phyloP scores from a whole-genome alignment of 139 green algal genomes.

The Chlorella sp. region DNA sequence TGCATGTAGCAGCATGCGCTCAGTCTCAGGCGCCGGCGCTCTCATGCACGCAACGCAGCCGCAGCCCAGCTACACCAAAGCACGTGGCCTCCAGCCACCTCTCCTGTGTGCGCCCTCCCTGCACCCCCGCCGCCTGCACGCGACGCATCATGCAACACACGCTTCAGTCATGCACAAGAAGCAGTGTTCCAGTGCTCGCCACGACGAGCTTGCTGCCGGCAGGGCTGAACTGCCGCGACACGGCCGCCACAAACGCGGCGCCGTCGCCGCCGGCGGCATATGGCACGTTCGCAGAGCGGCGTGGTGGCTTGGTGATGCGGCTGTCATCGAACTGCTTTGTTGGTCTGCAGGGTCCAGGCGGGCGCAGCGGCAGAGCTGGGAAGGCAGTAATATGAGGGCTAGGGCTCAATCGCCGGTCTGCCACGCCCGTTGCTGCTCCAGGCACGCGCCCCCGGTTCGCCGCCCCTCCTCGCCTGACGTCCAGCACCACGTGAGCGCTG shows the following conservation, averaged over 20 bases:
- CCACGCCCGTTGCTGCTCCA: neutral
- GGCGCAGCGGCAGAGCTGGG: too few species aligned
- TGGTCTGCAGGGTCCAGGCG: too few species aligned
- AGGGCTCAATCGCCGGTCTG: neutral
- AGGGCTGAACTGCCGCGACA: slow-evolving; percentile 6
- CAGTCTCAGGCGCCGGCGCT: neutral
- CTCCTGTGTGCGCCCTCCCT: neutral
- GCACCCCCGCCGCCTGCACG: too few species aligned
- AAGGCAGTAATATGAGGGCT: neutral
- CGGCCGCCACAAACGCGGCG: slow-evolving; percentile 7
- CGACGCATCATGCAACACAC: too few species aligned
- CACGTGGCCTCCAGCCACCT: neutral
- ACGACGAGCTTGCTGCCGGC: slow-evolving; percentile 26
- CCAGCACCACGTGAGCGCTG: neutral
- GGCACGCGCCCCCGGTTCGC: neutral
- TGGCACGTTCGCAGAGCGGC: slow-evolving; percentile 21
- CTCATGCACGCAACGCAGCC: neutral
- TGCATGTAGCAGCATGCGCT: neutral
- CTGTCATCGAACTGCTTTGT: slow-evolving; percentile 28
- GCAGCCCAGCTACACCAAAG: neutral
- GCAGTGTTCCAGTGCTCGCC: neutral
- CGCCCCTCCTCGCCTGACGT: neutral
- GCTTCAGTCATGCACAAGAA: too few species aligned
- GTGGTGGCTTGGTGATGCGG: slow-evolving; percentile 45
- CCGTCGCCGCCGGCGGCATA: neutral